Base-by-base conservation (phyloP, 306 rosid species). In the Corylus heterophylla region DNA sequence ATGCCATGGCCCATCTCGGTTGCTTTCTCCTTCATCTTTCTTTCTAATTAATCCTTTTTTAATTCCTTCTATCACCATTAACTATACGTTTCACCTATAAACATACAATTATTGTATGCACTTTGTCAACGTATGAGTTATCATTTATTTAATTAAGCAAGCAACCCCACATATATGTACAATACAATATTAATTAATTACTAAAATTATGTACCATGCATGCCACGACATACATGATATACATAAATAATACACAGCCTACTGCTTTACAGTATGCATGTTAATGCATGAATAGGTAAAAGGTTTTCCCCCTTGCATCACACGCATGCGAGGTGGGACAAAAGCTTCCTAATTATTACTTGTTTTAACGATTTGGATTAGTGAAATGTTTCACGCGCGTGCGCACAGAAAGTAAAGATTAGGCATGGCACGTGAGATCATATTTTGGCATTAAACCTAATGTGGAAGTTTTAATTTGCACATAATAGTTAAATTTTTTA, bases 1-100 rank as follows among this genome's bases (percentile, higher is more conserved):
- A 84, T 78, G 78, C 73, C 76, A 86, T 92, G 98, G 98, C 92
- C 97, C 96, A 90, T 50, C 17, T 72, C 63, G 73, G 76, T 82
- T 77, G 83, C 88, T 85, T 80, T 87, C 83, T 76, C 29, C 29
- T 81, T 90, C 96, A 81, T 73, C 42, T 75, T 69, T 66, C 77
- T 18, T 76, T 80, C 62, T 80, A 84, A 84, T 80, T 83, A 71
- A 69, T 29, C 35, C 16, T 37, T 71, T 71, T 79, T 39, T 82
- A 16, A 74, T 78, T 45, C 72, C 69, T 75, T 71, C 7, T 22
- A 56, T 78, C 37, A n/a, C 55, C 79, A 76, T 74, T 76, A 76
- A 83, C 71, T 73, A 68, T 76, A 51, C 17, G 54, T 78, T 85
- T 55, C 77, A 54, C 49, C 48, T 13, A 17, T 76, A 58, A 70